Percentiles rank a stretch among this genome's conserved stretches.
Conservation (phyloP, 2,329 filamentous ascomycete species). For the Daldinia eschscholtzii region DNA sequence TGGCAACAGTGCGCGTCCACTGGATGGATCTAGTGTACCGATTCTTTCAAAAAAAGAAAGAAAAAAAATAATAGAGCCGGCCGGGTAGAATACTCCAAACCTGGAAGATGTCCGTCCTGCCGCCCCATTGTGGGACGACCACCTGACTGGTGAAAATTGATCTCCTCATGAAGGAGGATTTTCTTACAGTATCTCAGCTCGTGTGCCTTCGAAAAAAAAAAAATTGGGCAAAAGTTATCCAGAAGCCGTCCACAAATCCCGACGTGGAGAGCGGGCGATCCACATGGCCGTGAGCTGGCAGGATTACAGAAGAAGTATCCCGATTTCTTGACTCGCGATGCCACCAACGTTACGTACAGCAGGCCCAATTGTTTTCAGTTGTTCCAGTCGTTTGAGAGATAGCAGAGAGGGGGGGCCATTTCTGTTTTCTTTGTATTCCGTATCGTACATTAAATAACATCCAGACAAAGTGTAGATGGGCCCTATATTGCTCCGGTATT, state of each 20-base stretch:
- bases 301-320: constrained; percentile 27
- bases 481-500: background rate
- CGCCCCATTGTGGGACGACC: constrained; percentile 40
- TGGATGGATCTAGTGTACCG: background rate
- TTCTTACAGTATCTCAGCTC: constrained; percentile 27
- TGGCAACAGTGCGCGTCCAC: constrained; percentile 26
- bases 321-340: constrained; percentile 32
- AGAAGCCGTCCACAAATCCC: constrained; percentile 40
- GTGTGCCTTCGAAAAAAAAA: constrained; percentile 9
- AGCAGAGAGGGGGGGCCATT: constrained; percentile 7
- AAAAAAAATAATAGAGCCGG: constrained; percentile 6
- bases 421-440: constrained; percentile 13
- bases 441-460: constrained; percentile 10
- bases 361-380: background rate
- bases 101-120: constrained; percentile 35
- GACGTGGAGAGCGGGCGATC: constrained; percentile 38
- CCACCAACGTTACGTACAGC: constrained; percentile 29
- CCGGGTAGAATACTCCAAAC: constrained; percentile 27
- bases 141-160: constrained; percentile 40
- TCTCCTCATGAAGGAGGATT: constrained; percentile 25
- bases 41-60: background rate
- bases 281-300: constrained; percentile 34
- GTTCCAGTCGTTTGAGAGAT: constrained; percentile 1
- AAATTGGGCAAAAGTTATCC: constrained; percentile 15
- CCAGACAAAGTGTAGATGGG: background rate